Conservation (phyloP, 2,329 filamentous ascomycete genomes). For the Penicillium sp. region DNA sequence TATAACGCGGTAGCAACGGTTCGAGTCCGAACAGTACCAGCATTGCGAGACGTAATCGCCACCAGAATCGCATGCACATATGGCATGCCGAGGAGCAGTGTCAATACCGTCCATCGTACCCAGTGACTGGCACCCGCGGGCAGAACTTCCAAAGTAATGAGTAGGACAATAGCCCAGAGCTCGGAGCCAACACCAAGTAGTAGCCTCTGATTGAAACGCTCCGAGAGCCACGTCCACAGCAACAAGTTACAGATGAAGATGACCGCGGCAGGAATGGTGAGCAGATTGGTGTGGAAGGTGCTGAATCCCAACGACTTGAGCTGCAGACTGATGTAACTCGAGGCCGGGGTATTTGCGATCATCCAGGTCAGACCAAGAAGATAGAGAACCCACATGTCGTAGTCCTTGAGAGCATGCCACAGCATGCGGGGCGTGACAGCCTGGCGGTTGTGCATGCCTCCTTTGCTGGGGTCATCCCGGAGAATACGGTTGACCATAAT, state of each 20-base stretch:
- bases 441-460: constrained; percentile 65
- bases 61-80: constrained; percentile 62
- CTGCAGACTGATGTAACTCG: constrained; percentile 45
- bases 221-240: constrained; percentile 57
- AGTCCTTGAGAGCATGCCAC: constrained; percentile 56
- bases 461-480: constrained; percentile 60
- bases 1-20: constrained; percentile 52
- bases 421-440: constrained; percentile 54
- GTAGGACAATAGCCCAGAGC: constrained; percentile 57
- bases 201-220: constrained; percentile 59
- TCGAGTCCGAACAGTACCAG: constrained; percentile 47
- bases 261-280: constrained; percentile 63
- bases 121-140: constrained; percentile 55
- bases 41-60: constrained; percentile 50
- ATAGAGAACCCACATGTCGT: constrained; percentile 62
- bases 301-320: constrained; percentile 60
- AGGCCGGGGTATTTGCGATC: constrained; percentile 43
- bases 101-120: constrained; percentile 56
- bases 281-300: constrained; percentile 64
- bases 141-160: constrained; percentile 56
- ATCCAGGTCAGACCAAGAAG: constrained; percentile 53
- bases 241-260: constrained; percentile 63
- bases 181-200: constrained; percentile 58
- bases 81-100: constrained; percentile 59
- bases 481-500: constrained; percentile 70